Conservation (phyloP, 331 rosid species). For the Phaseolus coccineus region DNA sequence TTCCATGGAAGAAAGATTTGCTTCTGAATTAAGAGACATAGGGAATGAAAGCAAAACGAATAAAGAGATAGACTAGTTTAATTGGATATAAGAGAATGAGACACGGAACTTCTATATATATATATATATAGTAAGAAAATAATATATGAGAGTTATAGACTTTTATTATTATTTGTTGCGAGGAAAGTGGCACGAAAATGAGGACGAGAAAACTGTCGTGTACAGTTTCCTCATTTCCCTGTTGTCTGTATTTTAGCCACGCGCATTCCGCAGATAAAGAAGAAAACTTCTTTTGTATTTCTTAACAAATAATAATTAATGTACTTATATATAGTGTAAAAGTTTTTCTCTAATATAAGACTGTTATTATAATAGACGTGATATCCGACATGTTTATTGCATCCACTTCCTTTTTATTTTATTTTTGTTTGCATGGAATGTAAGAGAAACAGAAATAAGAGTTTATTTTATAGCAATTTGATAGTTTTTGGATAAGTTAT, state of each 20-base stretch:
- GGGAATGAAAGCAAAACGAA: neutral
- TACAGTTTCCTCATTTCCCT: constrained; percentile 3
- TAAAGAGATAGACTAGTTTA: neutral
- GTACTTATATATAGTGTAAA: too few species aligned
- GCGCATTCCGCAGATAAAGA: constrained; percentile 6
- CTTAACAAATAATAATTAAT: too few species aligned
- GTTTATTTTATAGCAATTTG: too few species aligned
- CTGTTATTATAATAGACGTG: too few species aligned
- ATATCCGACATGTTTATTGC: too few species aligned
- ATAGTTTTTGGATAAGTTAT: too few species aligned
- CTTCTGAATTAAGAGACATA: neutral
- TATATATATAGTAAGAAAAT: neutral
- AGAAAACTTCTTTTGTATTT: neutral
- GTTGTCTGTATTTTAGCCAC: constrained; percentile 6
- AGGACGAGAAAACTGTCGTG: constrained; percentile 22
- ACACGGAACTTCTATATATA: neutral
- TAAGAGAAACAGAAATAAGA: too few species aligned
- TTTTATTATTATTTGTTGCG: neutral
- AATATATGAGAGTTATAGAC: neutral
- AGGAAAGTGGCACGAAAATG: constrained; percentile 61
- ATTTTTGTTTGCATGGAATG: too few species aligned
- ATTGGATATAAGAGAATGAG: constrained; percentile 15
- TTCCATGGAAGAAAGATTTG: constrained; percentile 50
- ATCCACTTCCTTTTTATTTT: too few species aligned
- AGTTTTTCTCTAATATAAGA: too few species aligned